Percentiles rank a stretch among this genome's conserved stretches.
Evolutionary conservation across 2,329 filamentous ascomycete genomes (phyloP).

Genomic region (Diaporthe ampelina): DNA sequence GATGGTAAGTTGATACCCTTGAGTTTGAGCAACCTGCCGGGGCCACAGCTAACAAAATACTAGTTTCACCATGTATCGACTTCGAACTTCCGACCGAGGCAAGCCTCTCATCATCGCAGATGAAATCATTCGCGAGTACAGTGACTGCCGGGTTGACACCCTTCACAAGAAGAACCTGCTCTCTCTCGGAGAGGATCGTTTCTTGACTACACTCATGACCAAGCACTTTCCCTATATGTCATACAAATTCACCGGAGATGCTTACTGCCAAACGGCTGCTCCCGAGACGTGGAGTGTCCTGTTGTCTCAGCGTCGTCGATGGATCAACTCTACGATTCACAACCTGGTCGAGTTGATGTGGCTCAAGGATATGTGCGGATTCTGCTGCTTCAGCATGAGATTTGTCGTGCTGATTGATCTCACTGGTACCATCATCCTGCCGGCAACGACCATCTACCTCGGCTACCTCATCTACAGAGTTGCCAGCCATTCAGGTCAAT

Average conservation of each 20-base stretch:
- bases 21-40: not conserved
- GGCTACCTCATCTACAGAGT: constrained; percentile 89
- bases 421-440: constrained; percentile 91
- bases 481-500: constrained; percentile 76
- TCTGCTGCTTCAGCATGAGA: constrained; percentile 99
- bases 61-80: constrained; percentile 99
- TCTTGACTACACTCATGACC: constrained; percentile 96
- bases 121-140: constrained; percentile 88
- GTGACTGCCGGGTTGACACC: constrained; percentile 90
- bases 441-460: constrained; percentile 88
- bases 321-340: constrained; percentile 99
- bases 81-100: constrained; percentile 93
- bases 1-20: constrained; percentile 79
- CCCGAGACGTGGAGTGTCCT: constrained; percentile 95
- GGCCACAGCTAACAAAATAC: constrained; percentile 52
- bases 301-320: constrained; percentile 96
- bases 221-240: constrained; percentile 97
- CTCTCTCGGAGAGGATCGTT: constrained; percentile 96
- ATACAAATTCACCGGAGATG: constrained; percentile 95
- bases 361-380: constrained; percentile 94
- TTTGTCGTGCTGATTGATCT: constrained; percentile 97
- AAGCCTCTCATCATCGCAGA: constrained; percentile 95
- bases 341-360: constrained; percentile 93
- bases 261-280: constrained; percentile 92
- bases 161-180: constrained; percentile 97